Base-by-base conservation (phyloP, 2,329 filamentous ascomycete species). In the Immersiporthe knoxdaviesiana region DNA sequence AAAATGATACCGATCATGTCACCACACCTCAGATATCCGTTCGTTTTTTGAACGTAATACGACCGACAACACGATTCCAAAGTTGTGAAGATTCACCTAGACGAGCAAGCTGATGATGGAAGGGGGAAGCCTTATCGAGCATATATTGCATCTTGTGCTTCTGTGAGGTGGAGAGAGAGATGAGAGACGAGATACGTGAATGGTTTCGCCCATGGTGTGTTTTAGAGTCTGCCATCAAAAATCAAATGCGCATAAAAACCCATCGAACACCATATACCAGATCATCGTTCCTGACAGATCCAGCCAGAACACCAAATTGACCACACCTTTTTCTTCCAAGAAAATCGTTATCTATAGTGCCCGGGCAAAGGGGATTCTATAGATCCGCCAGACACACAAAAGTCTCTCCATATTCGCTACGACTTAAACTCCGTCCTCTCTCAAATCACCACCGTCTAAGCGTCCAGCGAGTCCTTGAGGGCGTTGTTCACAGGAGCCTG, bases 401-500 rank as follows among this genome's bases (percentile, higher is more conserved):
- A 8, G 24, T 18, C 27, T 30, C 3, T 1, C n/a, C n/a, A n/a
- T n/a, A n/a, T n/a, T 11, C 27, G 5, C 27, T 27, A 32, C 14
- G 27, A 18, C 14, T 7, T n/a, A n/a, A n/a, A 56, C 12, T 14
- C 39, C 39, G 30, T 37, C 60, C 32, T 44, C 64, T 35, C 35
- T n/a, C n/a, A n/a, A 77, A 54, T 76, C 61, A 74, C 21, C 30
- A 27, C 39, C 18, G 12, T 24, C 60, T 44, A 71, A 37, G 69
- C 69, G 30, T 79, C 82, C 63, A 87, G 77, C 54, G 80, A 81
- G 21, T 79, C 77, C 80, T 85, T 87, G 69, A 75, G 73, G n/a
- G 87, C 87, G 74, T 90, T 89, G 80, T 90, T 91, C 71, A 80
- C 77, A 3, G 90, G 90, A 6, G 85, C 84, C 14, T 81, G 74